Percentiles rank a stretch among this genome's conserved stretches.
These are phyloP conservation scores for Kodamaea alishanica DNA, from an alignment of 1,139 yeast genomes.

Conservation along the genomic window DNA sequence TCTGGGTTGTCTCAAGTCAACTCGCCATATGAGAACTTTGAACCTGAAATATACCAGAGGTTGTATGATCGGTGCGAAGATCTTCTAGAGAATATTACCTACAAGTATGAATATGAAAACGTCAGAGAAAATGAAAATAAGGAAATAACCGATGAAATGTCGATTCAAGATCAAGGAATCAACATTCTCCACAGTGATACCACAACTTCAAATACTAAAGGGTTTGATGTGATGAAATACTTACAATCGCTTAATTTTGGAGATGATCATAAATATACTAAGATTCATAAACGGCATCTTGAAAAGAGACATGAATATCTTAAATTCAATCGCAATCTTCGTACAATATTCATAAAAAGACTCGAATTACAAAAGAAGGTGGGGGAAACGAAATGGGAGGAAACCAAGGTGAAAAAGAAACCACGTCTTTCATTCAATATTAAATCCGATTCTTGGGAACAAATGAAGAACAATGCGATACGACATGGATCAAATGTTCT, in stretches of 20 bases:
- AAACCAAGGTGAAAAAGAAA: slow-evolving; percentile 2
- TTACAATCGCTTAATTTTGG: slow-evolving; percentile 7
- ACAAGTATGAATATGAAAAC: slow-evolving; percentile 23
- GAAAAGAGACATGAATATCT: slow-evolving; percentile 3
- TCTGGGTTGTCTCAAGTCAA: slow-evolving; percentile 20
- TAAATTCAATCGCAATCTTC: slow-evolving; percentile 4
- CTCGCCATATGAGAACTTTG: slow-evolving; percentile 11
- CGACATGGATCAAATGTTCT: slow-evolving; percentile 8
- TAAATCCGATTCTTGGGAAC: slow-evolving; percentile 4
- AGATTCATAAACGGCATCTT: slow-evolving; percentile 4
- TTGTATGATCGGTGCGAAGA: slow-evolving; percentile 22
- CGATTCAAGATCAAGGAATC: not conserved
- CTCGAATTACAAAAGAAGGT: slow-evolving; percentile 9
- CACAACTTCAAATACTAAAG: slow-evolving; percentile 1
- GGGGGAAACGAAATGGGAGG: slow-evolving; percentile 9
- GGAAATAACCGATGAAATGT: slow-evolving; percentile 1
- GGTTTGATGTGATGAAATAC: slow-evolving; percentile 19
- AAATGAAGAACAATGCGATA: slow-evolving; percentile 6
- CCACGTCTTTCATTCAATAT: not conserved
- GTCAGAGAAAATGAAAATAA: slow-evolving; percentile 10
- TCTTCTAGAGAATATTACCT: slow-evolving; percentile 20
- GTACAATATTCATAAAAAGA: slow-evolving; percentile 9
- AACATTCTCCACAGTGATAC: not conserved
- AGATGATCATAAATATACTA: not conserved
- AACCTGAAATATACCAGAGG: slow-evolving; percentile 11